A percentile compares a stretch with the other conserved stretches of the same genome.
These are phyloP conservation scores for Sporothrix humicola DNA, from an alignment of 2,329 filamentous ascomycete genomes.

Conservation along the genomic window DNA sequence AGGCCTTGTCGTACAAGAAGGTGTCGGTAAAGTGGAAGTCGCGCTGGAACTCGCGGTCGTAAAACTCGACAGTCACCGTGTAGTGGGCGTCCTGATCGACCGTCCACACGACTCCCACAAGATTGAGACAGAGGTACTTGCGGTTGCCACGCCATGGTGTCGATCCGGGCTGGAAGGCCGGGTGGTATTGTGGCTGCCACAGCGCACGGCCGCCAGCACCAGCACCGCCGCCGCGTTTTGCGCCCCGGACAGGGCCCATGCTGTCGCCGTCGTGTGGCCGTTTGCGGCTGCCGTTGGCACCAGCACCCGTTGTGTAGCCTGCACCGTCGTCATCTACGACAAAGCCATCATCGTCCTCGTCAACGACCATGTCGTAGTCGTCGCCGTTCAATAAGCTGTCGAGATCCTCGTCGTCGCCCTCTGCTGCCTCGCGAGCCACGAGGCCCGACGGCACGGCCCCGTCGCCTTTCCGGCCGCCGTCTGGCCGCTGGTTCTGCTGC, in stretches of 20 bases:
- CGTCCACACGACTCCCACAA: conserved; percentile 95
- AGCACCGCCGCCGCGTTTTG: conserved; percentile 55
- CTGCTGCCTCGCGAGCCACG: conserved; percentile 25
- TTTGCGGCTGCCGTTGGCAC: conserved; percentile 58
- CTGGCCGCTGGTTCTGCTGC: not conserved
- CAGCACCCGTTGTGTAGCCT: conserved; percentile 66
- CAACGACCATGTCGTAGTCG: conserved; percentile 60
- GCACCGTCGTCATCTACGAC: conserved; percentile 95
- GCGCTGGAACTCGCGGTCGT: conserved; percentile 87
- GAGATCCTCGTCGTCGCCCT: conserved; percentile 31
- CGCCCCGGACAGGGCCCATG: conserved; percentile 49
- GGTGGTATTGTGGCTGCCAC: conserved; percentile 71
- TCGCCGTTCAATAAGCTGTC: conserved; percentile 62
- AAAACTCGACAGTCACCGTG: conserved; percentile 96
- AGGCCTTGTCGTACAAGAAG: conserved; percentile 94
- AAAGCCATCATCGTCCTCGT: conserved; percentile 73
- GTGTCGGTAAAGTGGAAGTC: conserved; percentile 98
- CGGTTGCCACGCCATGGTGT: conserved; percentile 96
- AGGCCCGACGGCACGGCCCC: conserved; percentile 18
- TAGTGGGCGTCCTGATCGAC: conserved; percentile 93
- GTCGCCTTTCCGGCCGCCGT: not conserved
- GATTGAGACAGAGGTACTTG: conserved; percentile 89
- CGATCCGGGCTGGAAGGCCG: conserved; percentile 88
- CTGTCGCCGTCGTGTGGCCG: conserved; percentile 52
- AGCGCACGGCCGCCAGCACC: conserved; percentile 40